Base-by-base conservation (phyloP, 345 rosid species). In the Dipteronia sinensis region DNA sequence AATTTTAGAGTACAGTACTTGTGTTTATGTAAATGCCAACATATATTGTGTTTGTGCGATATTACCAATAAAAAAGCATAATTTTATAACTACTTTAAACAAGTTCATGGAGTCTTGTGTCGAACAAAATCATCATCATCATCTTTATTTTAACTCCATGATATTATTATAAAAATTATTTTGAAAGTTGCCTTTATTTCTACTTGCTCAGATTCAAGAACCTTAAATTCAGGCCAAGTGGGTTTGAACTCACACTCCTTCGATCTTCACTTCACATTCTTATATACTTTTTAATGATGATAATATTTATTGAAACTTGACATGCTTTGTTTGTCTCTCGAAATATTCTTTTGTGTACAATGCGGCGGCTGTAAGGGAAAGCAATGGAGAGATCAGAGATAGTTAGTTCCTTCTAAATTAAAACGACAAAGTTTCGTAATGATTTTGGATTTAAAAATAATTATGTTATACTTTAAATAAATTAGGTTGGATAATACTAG, bases 161-260 rank as follows among this genome's bases (percentile, higher is more conserved):
- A 25, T 15, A 1, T 10, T 19, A 1, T 10, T 51, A 9, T 70
- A 70, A 23, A 27, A 27, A 27, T 27, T 27, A 27, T 0, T 27
- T 16, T 70, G 44, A 51, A 8, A 15, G 9, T 51, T 27, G 1
- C 27, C 27, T 27, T 1, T 27, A 27, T 1, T 1, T 27, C 38
- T 34, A 19, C 20, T 44, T 40, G 7, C 53, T 62, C 59, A 16
- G 62, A 64, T 62, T 63, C 17, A 73, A 42, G 59, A 46, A n/a
- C 63, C 78, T 65, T 55, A 47, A 75, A 51, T 75, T 65, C 51
- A 49, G 78, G 63, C 47, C 47, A 29, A 75, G 71, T 65, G 71
- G 51, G 31, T 20, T 13, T 15, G n/a, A 27, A 46, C 27, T 49
- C 6, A 0, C 1, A 6, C 40, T 46, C 2, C 3, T 15, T 25